Evolutionary conservation across 1,284 basidiomycete genomes (phyloP).

Genomic region (Microbotryomycetes sp.): DNA sequence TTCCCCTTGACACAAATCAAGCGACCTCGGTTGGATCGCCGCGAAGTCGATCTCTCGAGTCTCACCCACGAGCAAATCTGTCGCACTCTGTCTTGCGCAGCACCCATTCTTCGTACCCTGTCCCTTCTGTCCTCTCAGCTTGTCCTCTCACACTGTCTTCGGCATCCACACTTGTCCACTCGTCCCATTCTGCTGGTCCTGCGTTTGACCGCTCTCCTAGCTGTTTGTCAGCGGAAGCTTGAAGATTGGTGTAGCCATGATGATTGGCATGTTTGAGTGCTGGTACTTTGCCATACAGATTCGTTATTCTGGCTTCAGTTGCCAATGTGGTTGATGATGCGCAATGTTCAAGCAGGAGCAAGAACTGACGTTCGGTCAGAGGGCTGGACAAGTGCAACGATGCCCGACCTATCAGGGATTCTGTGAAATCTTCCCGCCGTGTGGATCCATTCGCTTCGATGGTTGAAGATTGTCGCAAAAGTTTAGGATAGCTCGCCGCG

Average conservation of each 20-base stretch:
- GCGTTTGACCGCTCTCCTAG: not conserved
- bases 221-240: not conserved
- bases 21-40: too few species aligned
- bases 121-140: not conserved
- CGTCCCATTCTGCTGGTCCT: not conserved
- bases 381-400: conserved; percentile 12
- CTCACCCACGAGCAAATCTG: conserved; percentile 12
- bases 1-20: too few species aligned
- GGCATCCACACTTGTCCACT: not conserved
- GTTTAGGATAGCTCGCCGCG: conserved; percentile 11
- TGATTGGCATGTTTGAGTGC: conserved; percentile 6
- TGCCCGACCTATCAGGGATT: too few species aligned
- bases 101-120: conserved; percentile 25
- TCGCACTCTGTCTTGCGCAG: conserved; percentile 22
- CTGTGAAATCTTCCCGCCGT: not conserved
- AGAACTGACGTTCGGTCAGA: conserved; percentile 25
- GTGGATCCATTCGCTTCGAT: not conserved
- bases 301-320: conserved; percentile 6
- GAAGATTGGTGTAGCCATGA: not conserved
- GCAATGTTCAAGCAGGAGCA: conserved; percentile 15
- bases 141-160: not conserved
- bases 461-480: too few species aligned
- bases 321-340: conserved; percentile 13
- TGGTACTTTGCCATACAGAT: conserved; percentile 6
- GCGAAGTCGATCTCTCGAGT: too few species aligned